phyloP scores from a whole-genome alignment of 768 basidiomycete species.

The Suillus alpinus region DNA sequence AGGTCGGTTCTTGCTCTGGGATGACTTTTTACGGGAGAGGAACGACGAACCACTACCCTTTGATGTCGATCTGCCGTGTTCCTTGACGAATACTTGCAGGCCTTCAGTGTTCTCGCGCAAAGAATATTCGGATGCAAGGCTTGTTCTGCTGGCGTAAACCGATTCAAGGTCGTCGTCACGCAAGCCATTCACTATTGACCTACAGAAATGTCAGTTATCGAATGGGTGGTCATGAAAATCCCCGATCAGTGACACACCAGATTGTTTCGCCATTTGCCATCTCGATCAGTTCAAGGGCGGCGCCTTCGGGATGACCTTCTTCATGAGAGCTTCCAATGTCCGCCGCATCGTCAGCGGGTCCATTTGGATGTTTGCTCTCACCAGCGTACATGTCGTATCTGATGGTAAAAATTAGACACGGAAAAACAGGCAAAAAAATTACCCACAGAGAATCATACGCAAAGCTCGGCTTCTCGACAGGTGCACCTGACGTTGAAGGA shows the following conservation, averaged over 20 bases:
- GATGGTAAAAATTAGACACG: slow-evolving; percentile 20
- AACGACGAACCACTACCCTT: slow-evolving; percentile 61
- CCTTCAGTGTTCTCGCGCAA: slow-evolving; percentile 43
- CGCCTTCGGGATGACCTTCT: slow-evolving; percentile 39
- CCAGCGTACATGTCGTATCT: slow-evolving; percentile 82
- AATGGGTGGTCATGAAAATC: neutral
- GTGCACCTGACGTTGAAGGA: slow-evolving; percentile 35
- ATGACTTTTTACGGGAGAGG: slow-evolving; percentile 56
- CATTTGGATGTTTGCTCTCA: slow-evolving; percentile 43
- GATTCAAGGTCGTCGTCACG: slow-evolving; percentile 76
- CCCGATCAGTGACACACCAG: slow-evolving; percentile 51
- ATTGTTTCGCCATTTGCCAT: slow-evolving; percentile 86
- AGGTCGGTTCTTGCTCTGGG: slow-evolving; percentile 58
- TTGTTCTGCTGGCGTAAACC: slow-evolving; percentile 61
- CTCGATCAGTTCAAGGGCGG: slow-evolving; percentile 77
- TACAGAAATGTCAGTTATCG: slow-evolving; percentile 9
- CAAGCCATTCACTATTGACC: slow-evolving; percentile 83
- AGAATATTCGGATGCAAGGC: slow-evolving; percentile 76
- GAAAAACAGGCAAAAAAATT: slow-evolving; percentile 12
- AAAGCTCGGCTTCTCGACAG: slow-evolving; percentile 64
- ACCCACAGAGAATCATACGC: slow-evolving; percentile 79
- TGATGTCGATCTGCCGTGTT: slow-evolving; percentile 64
- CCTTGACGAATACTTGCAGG: slow-evolving; percentile 75
- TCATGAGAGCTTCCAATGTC: slow-evolving; percentile 22
- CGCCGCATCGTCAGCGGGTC: slow-evolving; percentile 34